A percentile compares a stretch with the other conserved stretches of the same genome.
Conservation (phyloP, 441 rosid species). For the Mallotus repandus region DNA sequence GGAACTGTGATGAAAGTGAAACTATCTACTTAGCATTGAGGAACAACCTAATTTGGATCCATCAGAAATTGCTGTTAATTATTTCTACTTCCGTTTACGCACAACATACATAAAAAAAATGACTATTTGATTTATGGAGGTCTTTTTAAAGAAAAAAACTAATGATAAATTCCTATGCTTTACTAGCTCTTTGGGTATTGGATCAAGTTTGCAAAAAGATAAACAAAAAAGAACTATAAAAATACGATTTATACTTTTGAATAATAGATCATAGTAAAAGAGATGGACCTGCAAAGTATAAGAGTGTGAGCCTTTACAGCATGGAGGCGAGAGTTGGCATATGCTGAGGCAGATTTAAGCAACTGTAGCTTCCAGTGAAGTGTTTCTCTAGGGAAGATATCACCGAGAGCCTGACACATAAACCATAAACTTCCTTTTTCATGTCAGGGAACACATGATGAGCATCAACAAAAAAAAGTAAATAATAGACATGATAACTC, state of each 20-base stretch:
- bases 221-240: neutral
- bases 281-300: constrained; percentile 50
- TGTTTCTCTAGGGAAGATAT: constrained; percentile 49
- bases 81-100: neutral
- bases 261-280: constrained; percentile 2
- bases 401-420: constrained; percentile 44
- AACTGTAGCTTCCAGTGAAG: constrained; percentile 59
- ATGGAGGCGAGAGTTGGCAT: constrained; percentile 51
- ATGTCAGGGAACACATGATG: neutral
- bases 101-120: neutral
- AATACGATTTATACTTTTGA: neutral
- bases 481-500: neutral
- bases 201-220: neutral
- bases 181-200: neutral
- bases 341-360: constrained; percentile 51
- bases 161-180: neutral
- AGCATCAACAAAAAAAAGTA: neutral
- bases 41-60: neutral
- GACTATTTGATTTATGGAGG: neutral
- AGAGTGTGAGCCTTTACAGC: constrained; percentile 54
- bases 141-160: neutral
- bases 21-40: neutral
- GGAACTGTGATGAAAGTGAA: too few relatives aligned
- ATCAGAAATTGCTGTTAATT: neutral
- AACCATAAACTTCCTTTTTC: constrained; percentile 22